These are phyloP conservation scores for Acacia concinna DNA, from an alignment of 331 rosid genomes.

Conservation along the genomic window DNA sequence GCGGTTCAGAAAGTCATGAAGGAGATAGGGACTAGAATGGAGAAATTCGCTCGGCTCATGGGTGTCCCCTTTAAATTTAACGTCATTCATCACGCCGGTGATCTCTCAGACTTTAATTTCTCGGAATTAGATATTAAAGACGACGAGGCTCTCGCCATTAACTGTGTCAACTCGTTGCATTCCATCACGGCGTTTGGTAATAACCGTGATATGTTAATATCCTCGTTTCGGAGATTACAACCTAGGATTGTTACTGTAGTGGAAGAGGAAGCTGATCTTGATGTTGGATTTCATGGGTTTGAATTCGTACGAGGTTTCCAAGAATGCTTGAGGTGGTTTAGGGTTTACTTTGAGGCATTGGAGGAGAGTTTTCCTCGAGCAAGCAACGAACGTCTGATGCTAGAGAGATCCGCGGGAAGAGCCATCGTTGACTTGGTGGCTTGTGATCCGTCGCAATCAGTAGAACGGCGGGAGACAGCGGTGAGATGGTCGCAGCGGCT, in stretches of 20 bases:
- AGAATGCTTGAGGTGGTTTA: constrained; percentile 92
- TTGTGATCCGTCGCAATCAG: constrained; percentile 35
- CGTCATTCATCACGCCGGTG: constrained; percentile 71
- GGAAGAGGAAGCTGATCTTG: constrained; percentile 88
- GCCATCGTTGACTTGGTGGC: constrained; percentile 66
- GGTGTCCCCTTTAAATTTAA: constrained; percentile 87
- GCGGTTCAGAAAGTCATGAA: constrained; percentile 65
- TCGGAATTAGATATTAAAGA: constrained; percentile 48
- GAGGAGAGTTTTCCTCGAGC: constrained; percentile 62
- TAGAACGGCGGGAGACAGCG: constrained; percentile 58
- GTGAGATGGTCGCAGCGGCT: constrained; percentile 63
- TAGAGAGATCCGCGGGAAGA: constrained; percentile 65
- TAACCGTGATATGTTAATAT: constrained; percentile 56
- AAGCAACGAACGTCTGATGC: constrained; percentile 58
- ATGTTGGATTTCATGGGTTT: constrained; percentile 72
- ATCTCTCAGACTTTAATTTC: constrained; percentile 62
- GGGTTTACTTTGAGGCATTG: constrained; percentile 89
- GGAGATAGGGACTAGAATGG: constrained; percentile 82
- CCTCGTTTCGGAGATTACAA: constrained; percentile 46
- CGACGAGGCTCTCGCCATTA: constrained; percentile 81
- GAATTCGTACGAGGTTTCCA: constrained; percentile 71
- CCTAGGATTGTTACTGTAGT: constrained; percentile 82
- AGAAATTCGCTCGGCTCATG: constrained; percentile 90
- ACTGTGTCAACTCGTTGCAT: constrained; percentile 70
- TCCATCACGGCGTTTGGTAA: constrained; percentile 46